Base-by-base conservation (phyloP, 768 basidiomycete species). In the Lanmaoa pseudosensibilis region DNA sequence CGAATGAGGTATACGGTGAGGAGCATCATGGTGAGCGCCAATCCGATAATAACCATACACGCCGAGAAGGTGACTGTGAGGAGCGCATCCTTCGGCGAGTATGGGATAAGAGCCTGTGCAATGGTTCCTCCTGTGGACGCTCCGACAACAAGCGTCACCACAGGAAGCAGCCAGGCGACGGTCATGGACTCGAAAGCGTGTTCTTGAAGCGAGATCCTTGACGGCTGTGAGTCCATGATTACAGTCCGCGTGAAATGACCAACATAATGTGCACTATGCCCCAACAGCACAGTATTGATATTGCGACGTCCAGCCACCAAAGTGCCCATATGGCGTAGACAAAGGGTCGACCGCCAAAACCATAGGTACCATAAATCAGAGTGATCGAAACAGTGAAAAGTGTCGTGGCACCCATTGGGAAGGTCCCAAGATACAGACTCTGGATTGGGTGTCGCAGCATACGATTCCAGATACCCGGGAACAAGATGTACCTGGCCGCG, bases 101-200 rank as follows among this genome's bases (percentile, higher is more conserved):
- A 75, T 11, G 71, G 55, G 11, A 75, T 59, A 5, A 92, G 67
- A 4, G 83, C 74, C 2, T 69, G 63, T 0, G 83, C 82, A 23
- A 92, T 68, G 40, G 85, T 69, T 1, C 80, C 86, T 2, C 90
- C 90, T 0, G 83, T 76, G 1, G 90, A 86, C 1, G 87, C 78
- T 2, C 81, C 83, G 65, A 92, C 90, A 43, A 88, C 80, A 16
- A 87, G 77, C 0, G 90, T 83, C 4, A 92, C 86, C 12, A 90
- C 81, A 0, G 91, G 91, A 32, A 92, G 83, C 9, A 92, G 74
- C 89, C 90, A 92, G 21, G 77, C 68, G 23, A 85, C 72, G 0
- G 83, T 83, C 79, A 90, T 80, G 2, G 73, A 65, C 41, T 79
- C 73, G 6, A 85, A 63, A 0, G 82, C 70, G 64, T 90, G 85